Evolutionary conservation across 2,329 filamentous ascomycete species (phyloP), one percentile per base, ranked within the genome.

Genomic region (Botrytis paeoniae): DNA sequence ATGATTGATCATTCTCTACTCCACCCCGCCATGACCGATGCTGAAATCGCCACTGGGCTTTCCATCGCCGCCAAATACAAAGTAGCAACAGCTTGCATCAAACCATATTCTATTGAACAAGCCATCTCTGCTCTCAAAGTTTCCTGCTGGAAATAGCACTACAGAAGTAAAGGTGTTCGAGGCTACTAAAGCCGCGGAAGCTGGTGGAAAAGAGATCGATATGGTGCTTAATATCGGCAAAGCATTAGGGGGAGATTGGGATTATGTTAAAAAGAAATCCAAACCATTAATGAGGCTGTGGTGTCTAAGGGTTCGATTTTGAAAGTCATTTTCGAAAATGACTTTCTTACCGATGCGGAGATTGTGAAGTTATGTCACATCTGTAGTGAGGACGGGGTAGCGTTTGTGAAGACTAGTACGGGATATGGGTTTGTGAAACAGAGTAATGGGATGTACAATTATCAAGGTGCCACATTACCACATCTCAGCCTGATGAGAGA

Each of bases 321-420:
- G 10, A 90, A 90, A 77, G 87, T 90, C 69, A 90, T 90, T 66
- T 89, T 90, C 72, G 88, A 90, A 76, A 90, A 88, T 75, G 87
- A 89, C 77, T 90, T 73, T 78, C 83, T 90, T 0, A 41, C 82
- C 2, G 81, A 86, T 0, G 77, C 84, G 18, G 84, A 89, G 54
- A 88, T 90, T 69, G 76, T 83, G 14, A 82, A 80, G 9, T 81
- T 90, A 0, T 89, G 88, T 77, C 77, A 85, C 78, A 88, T 90
- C 43, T 90, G 88, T 78, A 85, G 85, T 0, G 78, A 82, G 0
- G 51, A 87, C 0, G 80, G 80, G 0, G 88, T 90, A 0, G 87
- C 84, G 0, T 90, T 89, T 73, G 84, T 89, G 75, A 90, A 90
- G 82, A 90, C 88, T 0, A 88, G 86, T 1, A 89, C 88, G 0